Conservation (phyloP, 2,329 filamentous ascomycete species). For the Fusarium sororula region DNA sequence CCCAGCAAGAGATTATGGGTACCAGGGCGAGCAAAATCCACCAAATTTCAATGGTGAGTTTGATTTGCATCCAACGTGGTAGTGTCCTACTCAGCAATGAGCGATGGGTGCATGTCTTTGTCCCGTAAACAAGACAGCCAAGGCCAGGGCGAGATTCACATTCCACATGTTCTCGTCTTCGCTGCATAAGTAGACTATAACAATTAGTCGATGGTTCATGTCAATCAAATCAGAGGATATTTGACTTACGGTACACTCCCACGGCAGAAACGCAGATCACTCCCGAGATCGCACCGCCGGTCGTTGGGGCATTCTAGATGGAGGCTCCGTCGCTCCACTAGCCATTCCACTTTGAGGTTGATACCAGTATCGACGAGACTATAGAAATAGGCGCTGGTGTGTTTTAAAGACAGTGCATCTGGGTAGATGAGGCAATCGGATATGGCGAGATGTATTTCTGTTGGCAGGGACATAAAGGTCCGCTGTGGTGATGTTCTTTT, state of each 20-base stretch:
- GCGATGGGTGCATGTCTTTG: conserved; percentile 56
- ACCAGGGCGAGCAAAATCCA: conserved; percentile 57
- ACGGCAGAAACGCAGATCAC: conserved; percentile 67
- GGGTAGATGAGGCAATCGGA: conserved; percentile 70
- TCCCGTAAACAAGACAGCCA: conserved; percentile 65
- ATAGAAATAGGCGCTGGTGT: conserved; percentile 71
- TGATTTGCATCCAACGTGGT: conserved; percentile 56
- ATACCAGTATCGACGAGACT: conserved; percentile 71
- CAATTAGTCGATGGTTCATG: background rate
- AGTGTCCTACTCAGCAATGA: conserved; percentile 56
- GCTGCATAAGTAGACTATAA: conserved; percentile 64
- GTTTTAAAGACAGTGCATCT: conserved; percentile 75
- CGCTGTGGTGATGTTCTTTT: background rate
- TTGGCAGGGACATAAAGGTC: conserved; percentile 62
- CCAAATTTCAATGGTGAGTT: conserved; percentile 59
- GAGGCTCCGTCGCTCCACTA: conserved; percentile 69
- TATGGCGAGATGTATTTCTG: conserved; percentile 74
- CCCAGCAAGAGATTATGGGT: conserved; percentile 52
- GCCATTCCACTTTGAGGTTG: conserved; percentile 73
- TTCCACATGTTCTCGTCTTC: conserved; percentile 67
- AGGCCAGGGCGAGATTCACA: conserved; percentile 67
- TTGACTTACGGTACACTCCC: conserved; percentile 66
- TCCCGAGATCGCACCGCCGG: conserved; percentile 64
- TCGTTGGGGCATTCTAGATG: conserved; percentile 73
- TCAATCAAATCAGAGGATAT: background rate